A percentile compares a stretch with the other conserved stretches of the same genome.
phyloP scores from a whole-genome alignment of 192 early-diverging fungal species.

The Dissophora globulifera region DNA sequence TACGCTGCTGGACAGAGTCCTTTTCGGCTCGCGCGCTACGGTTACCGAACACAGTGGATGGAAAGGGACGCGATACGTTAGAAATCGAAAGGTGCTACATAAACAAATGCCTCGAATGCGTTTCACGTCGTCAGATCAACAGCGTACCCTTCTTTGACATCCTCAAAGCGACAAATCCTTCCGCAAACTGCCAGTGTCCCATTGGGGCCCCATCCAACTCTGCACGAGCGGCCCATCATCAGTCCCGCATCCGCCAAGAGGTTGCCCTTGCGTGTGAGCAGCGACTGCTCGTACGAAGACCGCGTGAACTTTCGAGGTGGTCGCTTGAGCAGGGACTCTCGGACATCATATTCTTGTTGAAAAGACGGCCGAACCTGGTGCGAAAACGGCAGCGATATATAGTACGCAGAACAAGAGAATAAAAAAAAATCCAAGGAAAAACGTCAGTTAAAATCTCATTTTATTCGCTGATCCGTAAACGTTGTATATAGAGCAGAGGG shows the following conservation, averaged over 20 bases:
- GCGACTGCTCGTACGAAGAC: slow-evolving; percentile 33
- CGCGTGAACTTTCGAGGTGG: slow-evolving; percentile 37
- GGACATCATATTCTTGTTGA: slow-evolving; percentile 14
- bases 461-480: slow-evolving; percentile 30
- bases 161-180: slow-evolving; percentile 21
- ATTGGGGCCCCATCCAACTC: slow-evolving; percentile 86
- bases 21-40: too few relatives aligned
- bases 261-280: slow-evolving; percentile 53
- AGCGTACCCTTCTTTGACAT: slow-evolving; percentile 42
- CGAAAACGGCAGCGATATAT: neutral
- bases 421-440: neutral
- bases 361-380: slow-evolving; percentile 40
- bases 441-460: slow-evolving; percentile 42
- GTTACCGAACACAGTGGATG: too few relatives aligned
- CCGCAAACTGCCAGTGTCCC: slow-evolving; percentile 75
- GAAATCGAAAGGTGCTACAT: too few relatives aligned
- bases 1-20: too few relatives aligned
- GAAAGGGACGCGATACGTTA: too few relatives aligned
- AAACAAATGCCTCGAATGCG: too few relatives aligned
- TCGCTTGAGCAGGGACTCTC: slow-evolving; percentile 5
- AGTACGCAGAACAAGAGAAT: neutral
- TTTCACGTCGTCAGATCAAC: too few relatives aligned
- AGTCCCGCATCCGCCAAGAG: slow-evolving; percentile 76
- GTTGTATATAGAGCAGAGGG: neutral
- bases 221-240: slow-evolving; percentile 83